Percentiles rank a stretch among this genome's conserved stretches.
phyloP scores from a whole-genome alignment of 345 rosid species.

The Murraya paniculata region DNA sequence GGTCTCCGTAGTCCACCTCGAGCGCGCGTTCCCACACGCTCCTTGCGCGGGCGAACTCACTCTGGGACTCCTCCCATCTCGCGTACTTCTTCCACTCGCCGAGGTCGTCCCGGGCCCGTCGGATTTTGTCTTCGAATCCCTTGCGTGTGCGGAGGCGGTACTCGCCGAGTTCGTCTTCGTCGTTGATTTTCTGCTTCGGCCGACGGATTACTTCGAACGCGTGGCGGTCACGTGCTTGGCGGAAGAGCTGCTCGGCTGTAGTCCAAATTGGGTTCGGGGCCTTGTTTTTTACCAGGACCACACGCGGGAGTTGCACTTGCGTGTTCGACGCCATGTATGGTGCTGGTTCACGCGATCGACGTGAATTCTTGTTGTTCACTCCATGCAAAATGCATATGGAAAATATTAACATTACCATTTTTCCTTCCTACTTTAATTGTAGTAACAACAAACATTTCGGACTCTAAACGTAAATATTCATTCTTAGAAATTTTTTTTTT shows the following conservation, averaged over 20 bases:
- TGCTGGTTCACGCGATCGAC: no score
- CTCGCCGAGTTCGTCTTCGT: conserved; percentile 61
- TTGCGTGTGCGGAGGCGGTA: conserved; percentile 65
- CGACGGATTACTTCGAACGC: conserved; percentile 76
- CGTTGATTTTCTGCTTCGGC: conserved; percentile 75
- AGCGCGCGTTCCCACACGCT: conserved; percentile 87
- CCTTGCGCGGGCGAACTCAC: conserved; percentile 72
- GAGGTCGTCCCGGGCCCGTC: conserved; percentile 64
- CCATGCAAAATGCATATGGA: no score
- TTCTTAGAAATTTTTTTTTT: no score
- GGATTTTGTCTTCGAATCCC: conserved; percentile 69
- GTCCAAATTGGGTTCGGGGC: conserved; percentile 73
- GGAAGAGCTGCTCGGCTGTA: conserved; percentile 77
- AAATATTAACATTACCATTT: no score
- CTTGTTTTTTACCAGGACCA: conserved; percentile 79
- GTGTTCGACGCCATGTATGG: conserved; percentile 19
- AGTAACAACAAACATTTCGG: no score
- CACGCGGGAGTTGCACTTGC: conserved; percentile 79
- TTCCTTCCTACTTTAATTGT: no score
- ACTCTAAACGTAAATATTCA: no score
- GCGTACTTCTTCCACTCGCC: conserved; percentile 77
- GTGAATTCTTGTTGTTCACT: no score
- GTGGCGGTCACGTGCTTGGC: conserved; percentile 77
- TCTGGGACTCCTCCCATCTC: conserved; percentile 90
- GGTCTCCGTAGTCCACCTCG: conserved; percentile 66